phyloP scores from a whole-genome alignment of 2,329 filamentous ascomycete genomes.

The Sarocladiaceae sp. region DNA sequence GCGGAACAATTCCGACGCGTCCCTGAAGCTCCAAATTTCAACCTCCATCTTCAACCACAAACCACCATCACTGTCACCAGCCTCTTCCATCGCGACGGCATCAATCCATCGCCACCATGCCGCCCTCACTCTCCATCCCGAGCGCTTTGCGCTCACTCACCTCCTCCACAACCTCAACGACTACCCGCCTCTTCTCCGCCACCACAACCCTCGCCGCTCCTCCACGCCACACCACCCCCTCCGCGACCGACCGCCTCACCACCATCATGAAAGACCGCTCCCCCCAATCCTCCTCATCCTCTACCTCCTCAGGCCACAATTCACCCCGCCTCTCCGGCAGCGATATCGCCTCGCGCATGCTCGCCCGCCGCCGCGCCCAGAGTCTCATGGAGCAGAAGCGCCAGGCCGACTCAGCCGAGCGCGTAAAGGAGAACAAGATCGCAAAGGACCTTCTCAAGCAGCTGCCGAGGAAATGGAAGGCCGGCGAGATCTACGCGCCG shows the following conservation, averaged over 20 bases:
- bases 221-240: conserved; percentile 14
- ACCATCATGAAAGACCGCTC: conserved; percentile 8
- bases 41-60: not conserved
- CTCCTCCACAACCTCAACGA: not conserved
- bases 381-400: conserved; percentile 13
- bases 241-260: conserved; percentile 3
- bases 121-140: conserved; percentile 28
- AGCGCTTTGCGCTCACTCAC: conserved; percentile 17
- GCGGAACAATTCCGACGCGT: conserved; percentile 6
- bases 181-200: conserved; percentile 24
- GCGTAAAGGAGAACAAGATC: conserved; percentile 31
- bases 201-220: conserved; percentile 19
- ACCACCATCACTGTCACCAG: not conserved
- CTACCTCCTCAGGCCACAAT: too few species aligned
- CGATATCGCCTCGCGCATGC: conserved; percentile 22
- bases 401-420: conserved; percentile 29
- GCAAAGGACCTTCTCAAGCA: conserved; percentile 53
- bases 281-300: not conserved
- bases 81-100: not conserved
- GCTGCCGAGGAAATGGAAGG: conserved; percentile 63
- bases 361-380: conserved; percentile 18
- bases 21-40: conserved; percentile 6
- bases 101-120: conserved; percentile 25
- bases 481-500: conserved; percentile 84
- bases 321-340: too few species aligned